Conservation (phyloP, 371 early-diverging fungal species). For the Batrachochytrium dendrobatidis region DNA sequence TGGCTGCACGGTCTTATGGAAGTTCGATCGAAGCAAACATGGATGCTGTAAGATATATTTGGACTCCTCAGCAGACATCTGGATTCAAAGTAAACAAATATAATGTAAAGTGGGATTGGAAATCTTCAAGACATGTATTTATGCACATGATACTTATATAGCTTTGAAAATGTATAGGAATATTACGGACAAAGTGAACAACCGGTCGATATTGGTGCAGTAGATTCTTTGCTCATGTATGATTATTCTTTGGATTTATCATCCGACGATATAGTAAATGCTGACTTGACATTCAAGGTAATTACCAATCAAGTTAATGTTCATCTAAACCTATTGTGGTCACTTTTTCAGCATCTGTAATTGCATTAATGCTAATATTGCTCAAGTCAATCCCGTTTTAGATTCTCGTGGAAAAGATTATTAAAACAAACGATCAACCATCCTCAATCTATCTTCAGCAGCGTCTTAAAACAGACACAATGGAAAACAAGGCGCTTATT, state of each 20-base stretch:
- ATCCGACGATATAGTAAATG: too few species aligned
- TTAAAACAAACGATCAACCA: constrained; percentile 67
- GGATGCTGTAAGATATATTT: not conserved
- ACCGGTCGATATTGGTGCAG: too few species aligned
- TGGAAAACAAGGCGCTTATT: constrained; percentile 47
- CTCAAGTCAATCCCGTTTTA: constrained; percentile 9
- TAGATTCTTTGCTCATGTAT: too few species aligned
- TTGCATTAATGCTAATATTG: too few species aligned
- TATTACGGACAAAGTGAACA: too few species aligned
- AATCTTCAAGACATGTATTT: not conserved
- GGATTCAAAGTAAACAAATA: constrained; percentile 6
- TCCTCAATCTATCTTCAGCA: constrained; percentile 69
- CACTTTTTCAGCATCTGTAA: too few species aligned
- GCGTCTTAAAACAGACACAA: constrained; percentile 52
- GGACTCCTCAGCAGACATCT: not conserved
- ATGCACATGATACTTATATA: not conserved
- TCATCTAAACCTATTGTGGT: not conserved
- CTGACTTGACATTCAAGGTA: too few species aligned
- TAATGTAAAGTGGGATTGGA: constrained; percentile 9
- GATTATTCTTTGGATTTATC: too few species aligned
- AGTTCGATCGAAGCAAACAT: not conserved
- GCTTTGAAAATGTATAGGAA: too few species aligned
- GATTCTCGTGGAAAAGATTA: constrained; percentile 54
- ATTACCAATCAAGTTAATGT: too few species aligned
- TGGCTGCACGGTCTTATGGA: too few species aligned